Evolutionary conservation across 208 protist genomes (phyloP).

Genomic region (Crithidia brevicula): DNA sequence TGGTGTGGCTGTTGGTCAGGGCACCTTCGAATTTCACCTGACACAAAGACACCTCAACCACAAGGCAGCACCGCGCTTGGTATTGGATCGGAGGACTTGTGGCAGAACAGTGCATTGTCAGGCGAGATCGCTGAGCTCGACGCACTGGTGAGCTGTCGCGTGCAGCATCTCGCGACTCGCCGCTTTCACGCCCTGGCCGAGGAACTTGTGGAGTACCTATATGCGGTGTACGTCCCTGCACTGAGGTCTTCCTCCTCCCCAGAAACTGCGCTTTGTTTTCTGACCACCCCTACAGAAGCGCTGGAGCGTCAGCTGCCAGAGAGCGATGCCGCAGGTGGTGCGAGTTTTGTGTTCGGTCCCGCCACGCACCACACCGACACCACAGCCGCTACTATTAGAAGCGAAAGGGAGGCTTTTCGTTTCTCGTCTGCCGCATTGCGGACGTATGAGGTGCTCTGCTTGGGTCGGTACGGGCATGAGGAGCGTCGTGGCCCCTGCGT

Average conservation of each 20-base stretch:
- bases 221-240: slow-evolving; percentile 19
- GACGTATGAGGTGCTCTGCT: slow-evolving; percentile 25
- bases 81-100: no score
- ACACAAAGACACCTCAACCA: no score
- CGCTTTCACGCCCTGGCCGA: slow-evolving; percentile 15
- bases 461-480: slow-evolving; percentile 1
- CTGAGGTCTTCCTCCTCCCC: background rate
- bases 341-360: no score
- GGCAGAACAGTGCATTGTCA: no score
- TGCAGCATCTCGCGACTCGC: background rate
- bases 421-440: slow-evolving; percentile 18
- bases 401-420: background rate
- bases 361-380: background rate
- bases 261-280: background rate
- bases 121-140: slow-evolving; percentile 11
- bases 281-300: slow-evolving; percentile 20
- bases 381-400: background rate
- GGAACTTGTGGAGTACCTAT: slow-evolving; percentile 18
- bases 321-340: background rate
- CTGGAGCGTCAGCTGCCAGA: background rate
- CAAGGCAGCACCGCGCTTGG: no score
- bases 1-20: slow-evolving; percentile 5
- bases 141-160: slow-evolving; percentile 19
- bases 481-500: slow-evolving; percentile 28
- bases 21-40: background rate